phyloP scores from a whole-genome alignment of 2,329 filamentous ascomycete species.

The Aspergillus eucalypticola region DNA sequence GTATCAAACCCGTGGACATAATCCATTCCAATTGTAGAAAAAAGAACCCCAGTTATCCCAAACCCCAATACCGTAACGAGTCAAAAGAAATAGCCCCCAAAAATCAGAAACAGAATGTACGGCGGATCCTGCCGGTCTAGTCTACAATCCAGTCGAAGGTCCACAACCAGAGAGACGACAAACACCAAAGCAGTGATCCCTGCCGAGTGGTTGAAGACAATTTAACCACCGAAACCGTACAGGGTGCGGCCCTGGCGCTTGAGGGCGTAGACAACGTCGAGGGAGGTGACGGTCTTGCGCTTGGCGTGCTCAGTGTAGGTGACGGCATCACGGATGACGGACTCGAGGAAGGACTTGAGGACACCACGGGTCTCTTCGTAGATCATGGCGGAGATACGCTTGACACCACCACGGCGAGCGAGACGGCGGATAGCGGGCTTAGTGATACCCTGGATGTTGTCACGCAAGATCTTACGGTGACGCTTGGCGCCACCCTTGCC shows the following conservation, averaged over 20 bases:
- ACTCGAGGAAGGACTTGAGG: constrained; percentile 80
- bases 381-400: constrained; percentile 98
- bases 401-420: constrained; percentile 98
- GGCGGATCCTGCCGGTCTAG: background rate
- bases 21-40: background rate
- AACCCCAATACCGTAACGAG: background rate
- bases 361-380: constrained; percentile 82
- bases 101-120: background rate
- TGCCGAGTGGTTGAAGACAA: background rate
- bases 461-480: constrained; percentile 98
- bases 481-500: constrained; percentile 99
- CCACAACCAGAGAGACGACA: background rate
- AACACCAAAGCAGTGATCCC: background rate
- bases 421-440: constrained; percentile 99
- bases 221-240: constrained; percentile 85
- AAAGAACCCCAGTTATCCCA: background rate
- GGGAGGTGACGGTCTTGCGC: constrained; percentile 61
- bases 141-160: background rate
- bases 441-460: constrained; percentile 99
- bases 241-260: constrained; percentile 70
- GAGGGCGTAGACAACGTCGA: constrained; percentile 65
- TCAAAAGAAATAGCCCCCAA: background rate
- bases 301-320: constrained; percentile 83
- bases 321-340: constrained; percentile 76
- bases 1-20: background rate